Percentiles rank a stretch among this genome's conserved stretches.
phyloP scores from a whole-genome alignment of 2,329 filamentous ascomycete species.

The Diaporthe ilicicola region DNA sequence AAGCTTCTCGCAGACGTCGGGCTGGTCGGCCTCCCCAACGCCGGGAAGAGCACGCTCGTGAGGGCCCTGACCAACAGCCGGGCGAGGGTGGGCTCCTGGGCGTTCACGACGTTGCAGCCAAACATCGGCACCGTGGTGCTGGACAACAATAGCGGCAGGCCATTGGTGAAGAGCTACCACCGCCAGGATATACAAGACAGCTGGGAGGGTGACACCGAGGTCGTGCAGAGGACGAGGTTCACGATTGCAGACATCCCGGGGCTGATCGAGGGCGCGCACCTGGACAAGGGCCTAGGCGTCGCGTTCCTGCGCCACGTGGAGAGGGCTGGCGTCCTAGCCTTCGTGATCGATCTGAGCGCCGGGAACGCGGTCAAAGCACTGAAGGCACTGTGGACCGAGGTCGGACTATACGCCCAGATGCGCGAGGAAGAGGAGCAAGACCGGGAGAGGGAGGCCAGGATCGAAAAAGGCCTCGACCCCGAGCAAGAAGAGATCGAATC shows the following conservation, averaged over 20 bases:
- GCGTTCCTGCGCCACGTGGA: slow-evolving; percentile 95
- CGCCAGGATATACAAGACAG: slow-evolving; percentile 43
- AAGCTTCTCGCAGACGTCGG: slow-evolving; percentile 96
- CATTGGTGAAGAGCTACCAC: slow-evolving; percentile 54
- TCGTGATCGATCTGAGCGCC: slow-evolving; percentile 86
- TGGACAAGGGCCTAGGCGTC: slow-evolving; percentile 89
- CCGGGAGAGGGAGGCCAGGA: slow-evolving; percentile 63
- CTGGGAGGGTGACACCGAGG: slow-evolving; percentile 53
- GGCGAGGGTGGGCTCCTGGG: slow-evolving; percentile 91
- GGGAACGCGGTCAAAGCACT: slow-evolving; percentile 83
- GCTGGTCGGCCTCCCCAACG: slow-evolving; percentile 93
- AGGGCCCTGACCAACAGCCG: slow-evolving; percentile 88
- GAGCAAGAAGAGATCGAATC: slow-evolving; percentile 46
- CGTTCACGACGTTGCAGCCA: slow-evolving; percentile 93
- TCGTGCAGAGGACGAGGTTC: slow-evolving; percentile 76
- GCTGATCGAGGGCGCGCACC: slow-evolving; percentile 88
- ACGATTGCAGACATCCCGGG: slow-evolving; percentile 97
- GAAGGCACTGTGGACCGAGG: slow-evolving; percentile 87
- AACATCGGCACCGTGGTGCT: slow-evolving; percentile 96
- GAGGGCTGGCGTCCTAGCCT: slow-evolving; percentile 89
- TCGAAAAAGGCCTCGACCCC: slow-evolving; percentile 65
- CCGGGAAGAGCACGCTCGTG: slow-evolving; percentile 92
- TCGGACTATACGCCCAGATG: slow-evolving; percentile 84
- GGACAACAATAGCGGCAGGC: slow-evolving; percentile 84
- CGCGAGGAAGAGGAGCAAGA: slow-evolving; percentile 77